Evolutionary conservation across 2,329 filamentous ascomycete species (phyloP).

Genomic region (Aureobasidium sp.): DNA sequence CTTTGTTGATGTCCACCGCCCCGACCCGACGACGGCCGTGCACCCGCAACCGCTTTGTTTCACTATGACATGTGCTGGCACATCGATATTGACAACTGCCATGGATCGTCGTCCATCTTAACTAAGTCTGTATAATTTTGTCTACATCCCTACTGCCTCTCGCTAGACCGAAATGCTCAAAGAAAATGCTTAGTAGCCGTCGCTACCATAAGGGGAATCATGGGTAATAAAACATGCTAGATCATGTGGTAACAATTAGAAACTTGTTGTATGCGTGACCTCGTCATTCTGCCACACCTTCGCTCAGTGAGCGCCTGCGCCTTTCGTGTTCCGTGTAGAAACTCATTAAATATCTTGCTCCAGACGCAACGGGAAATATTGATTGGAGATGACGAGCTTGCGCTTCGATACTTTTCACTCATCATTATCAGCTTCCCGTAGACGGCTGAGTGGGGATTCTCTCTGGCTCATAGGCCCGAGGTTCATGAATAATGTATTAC

Average conservation of each 20-base stretch:
- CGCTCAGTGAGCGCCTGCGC: neutral
- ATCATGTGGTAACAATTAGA: neutral
- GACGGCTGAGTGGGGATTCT: conserved; percentile 5
- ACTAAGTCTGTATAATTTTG: neutral
- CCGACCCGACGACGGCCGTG: conserved; percentile 3
- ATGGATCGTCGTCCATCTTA: neutral
- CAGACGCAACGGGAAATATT: neutral
- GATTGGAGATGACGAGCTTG: neutral
- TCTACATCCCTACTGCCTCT: neutral
- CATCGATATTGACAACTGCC: neutral
- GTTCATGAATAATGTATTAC: conserved; percentile 12
- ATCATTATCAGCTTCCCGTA: neutral
- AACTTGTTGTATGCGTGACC: neutral
- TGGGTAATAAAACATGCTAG: neutral
- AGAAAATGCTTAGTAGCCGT: neutral
- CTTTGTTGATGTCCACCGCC: conserved; percentile 8
- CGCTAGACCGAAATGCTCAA: neutral
- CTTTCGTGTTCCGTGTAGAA: neutral
- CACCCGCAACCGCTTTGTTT: neutral
- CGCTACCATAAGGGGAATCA: conserved; percentile 2
- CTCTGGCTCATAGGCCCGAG: neutral
- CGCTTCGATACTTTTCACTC: neutral
- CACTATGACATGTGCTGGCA: neutral
- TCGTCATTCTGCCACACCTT: neutral
- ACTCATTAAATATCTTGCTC: neutral